Conservation (phyloP, 2,329 filamentous ascomycete species). For the Alternaria novae-zelandiae region DNA sequence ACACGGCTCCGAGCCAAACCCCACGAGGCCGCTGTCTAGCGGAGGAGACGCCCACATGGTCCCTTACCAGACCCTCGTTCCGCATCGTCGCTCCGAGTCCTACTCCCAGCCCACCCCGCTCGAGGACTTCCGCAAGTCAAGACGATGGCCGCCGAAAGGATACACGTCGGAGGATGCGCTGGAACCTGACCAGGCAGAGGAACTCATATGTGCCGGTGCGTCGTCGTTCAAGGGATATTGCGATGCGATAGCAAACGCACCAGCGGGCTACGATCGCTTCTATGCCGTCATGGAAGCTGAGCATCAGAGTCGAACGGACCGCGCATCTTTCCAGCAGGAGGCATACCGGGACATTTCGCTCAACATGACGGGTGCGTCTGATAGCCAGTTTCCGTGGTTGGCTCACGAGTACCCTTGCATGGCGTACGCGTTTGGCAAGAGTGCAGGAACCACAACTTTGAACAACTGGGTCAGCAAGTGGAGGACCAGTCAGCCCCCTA, state of each 20-base stretch:
- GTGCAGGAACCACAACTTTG: slow-evolving; percentile 73
- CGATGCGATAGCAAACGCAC: slow-evolving; percentile 46
- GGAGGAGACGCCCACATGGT: slow-evolving; percentile 38
- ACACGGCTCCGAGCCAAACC: slow-evolving; percentile 45
- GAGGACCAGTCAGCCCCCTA: slow-evolving; percentile 62
- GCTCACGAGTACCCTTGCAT: slow-evolving; percentile 77
- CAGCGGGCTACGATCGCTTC: slow-evolving; percentile 46
- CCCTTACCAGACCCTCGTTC: slow-evolving; percentile 30
- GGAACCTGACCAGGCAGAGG: slow-evolving; percentile 42
- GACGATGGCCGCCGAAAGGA: slow-evolving; percentile 50
- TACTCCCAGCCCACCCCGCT: slow-evolving; percentile 47
- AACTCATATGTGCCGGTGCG: slow-evolving; percentile 48
- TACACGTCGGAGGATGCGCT: slow-evolving; percentile 43
- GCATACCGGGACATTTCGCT: slow-evolving; percentile 49
- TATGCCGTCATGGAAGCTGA: slow-evolving; percentile 51
- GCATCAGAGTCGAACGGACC: slow-evolving; percentile 47
- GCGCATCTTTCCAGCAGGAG: slow-evolving; percentile 42
- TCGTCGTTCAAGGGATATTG: slow-evolving; percentile 50
- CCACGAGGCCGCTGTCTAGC: slow-evolving; percentile 41
- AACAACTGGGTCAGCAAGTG: slow-evolving; percentile 71
- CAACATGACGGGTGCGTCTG: slow-evolving; percentile 44
- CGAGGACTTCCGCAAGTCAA: slow-evolving; percentile 45
- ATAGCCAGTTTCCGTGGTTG: slow-evolving; percentile 64
- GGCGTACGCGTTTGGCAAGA: slow-evolving; percentile 69
- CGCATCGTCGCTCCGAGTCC: slow-evolving; percentile 40